A percentile compares a stretch with the other conserved stretches of the same genome.
Conservation (phyloP, 768 basidiomycete genomes). For the Trametopsis cervina region DNA sequence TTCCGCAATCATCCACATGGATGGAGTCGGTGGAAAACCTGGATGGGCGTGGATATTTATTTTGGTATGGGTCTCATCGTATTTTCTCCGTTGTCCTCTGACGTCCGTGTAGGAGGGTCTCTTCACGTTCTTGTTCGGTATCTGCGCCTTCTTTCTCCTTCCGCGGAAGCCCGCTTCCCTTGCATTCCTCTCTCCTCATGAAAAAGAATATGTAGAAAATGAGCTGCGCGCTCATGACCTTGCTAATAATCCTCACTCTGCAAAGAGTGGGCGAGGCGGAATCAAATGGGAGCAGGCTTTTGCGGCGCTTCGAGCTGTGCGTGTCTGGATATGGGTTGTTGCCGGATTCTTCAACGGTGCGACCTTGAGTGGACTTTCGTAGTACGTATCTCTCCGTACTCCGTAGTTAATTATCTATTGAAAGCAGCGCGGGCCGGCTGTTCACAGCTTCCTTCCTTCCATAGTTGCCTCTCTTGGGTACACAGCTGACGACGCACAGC, state of each 20-base stretch:
- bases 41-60: conserved; percentile 71
- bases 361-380: background rate
- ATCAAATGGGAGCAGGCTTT: conserved; percentile 8
- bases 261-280: background rate
- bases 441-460: conserved; percentile 18
- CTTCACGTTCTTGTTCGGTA: conserved; percentile 9
- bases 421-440: too few relatives aligned
- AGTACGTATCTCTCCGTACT: conserved; percentile 13
- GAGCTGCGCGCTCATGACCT: conserved; percentile 12
- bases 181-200: conserved; percentile 10
- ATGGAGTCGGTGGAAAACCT: conserved; percentile 41
- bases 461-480: conserved; percentile 25
- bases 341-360: conserved; percentile 11
- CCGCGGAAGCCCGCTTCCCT: conserved; percentile 1
- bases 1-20: conserved; percentile 50
- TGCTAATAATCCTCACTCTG: background rate
- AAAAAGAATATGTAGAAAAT: conserved; percentile 8
- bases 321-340: conserved; percentile 7
- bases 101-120: conserved; percentile 6
- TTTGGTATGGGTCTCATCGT: conserved; percentile 34
- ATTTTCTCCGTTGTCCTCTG: background rate
- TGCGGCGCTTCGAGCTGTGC: conserved; percentile 10
- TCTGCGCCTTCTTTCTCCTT: conserved; percentile 6
- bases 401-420: background rate
- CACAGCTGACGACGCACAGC: conserved; percentile 20